Conservation (phyloP, 257 asterid species). For the Phtheirospermum japonicum region DNA sequence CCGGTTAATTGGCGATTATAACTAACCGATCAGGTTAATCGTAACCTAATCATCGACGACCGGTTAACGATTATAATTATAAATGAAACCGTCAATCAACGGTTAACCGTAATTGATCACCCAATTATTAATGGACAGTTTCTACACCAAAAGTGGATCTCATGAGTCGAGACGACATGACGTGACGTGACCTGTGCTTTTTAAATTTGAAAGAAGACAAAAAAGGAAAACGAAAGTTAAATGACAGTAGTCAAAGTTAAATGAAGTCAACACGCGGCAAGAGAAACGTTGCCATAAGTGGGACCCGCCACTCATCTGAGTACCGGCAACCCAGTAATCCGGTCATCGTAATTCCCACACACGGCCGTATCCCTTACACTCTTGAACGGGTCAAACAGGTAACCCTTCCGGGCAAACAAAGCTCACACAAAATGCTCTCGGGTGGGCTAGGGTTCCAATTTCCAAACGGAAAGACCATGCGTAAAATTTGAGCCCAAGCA, state of each 20-base stretch:
- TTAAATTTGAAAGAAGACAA: background rate
- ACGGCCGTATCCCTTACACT: background rate
- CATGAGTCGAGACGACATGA: no score
- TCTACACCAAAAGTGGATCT: no score
- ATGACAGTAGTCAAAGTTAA: background rate
- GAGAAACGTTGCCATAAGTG: constrained; percentile 24
- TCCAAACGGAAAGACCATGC: constrained; percentile 25
- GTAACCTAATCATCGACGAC: no score
- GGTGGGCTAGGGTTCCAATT: constrained; percentile 34
- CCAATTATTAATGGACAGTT: no score
- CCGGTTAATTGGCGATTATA: no score
- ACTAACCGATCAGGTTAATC: no score
- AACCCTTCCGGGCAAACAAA: constrained; percentile 9
- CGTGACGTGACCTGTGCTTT: no score
- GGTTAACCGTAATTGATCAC: no score
- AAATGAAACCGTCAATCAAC: no score
- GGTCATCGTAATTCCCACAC: constrained; percentile 30
- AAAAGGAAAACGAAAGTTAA: background rate
- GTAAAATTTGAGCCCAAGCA: background rate
- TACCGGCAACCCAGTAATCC: constrained; percentile 42
- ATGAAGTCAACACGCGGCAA: constrained; percentile 46
- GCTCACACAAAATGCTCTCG: constrained; percentile 23
- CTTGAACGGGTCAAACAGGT: constrained; percentile 36
- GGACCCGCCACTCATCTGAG: constrained; percentile 26
- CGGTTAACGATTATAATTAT: no score